Conservation (phyloP, 441 rosid genomes). For the Syzygium malaccense region DNA sequence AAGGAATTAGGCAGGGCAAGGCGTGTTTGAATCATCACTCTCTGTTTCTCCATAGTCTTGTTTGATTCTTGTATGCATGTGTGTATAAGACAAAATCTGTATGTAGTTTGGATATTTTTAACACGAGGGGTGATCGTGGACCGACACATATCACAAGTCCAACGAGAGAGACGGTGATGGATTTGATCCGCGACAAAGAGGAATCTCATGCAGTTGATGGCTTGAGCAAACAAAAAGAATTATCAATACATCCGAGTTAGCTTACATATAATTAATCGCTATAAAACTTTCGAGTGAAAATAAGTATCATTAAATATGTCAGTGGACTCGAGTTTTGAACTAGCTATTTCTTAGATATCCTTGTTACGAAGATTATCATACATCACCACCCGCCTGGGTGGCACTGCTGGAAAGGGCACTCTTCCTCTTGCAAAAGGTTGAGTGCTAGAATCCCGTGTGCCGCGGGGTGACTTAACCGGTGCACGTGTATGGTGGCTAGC, state of each 20-base stretch:
- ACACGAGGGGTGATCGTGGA: neutral
- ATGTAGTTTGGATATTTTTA: neutral
- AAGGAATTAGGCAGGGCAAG: neutral
- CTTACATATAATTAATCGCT: neutral
- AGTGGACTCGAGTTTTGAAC: neutral
- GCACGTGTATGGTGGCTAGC: too few species aligned
- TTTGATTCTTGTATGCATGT: neutral
- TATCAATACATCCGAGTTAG: neutral
- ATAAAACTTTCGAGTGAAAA: neutral
- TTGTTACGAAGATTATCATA: neutral
- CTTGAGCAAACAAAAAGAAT: neutral
- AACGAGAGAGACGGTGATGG: neutral
- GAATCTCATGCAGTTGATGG: neutral
- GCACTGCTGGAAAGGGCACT: too few species aligned
- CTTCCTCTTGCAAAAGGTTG: too few species aligned
- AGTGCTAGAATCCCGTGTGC: too few species aligned
- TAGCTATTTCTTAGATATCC: neutral
- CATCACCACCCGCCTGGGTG: too few species aligned
- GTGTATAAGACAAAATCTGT: neutral
- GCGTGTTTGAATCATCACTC: neutral
- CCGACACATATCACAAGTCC: neutral
- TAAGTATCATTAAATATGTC: neutral
- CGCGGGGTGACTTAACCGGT: too few species aligned
- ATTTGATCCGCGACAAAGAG: neutral
- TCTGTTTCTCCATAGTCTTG: neutral